phyloP scores from a whole-genome alignment of 2,329 filamentous ascomycete genomes.

The Alternaria gaisen region DNA sequence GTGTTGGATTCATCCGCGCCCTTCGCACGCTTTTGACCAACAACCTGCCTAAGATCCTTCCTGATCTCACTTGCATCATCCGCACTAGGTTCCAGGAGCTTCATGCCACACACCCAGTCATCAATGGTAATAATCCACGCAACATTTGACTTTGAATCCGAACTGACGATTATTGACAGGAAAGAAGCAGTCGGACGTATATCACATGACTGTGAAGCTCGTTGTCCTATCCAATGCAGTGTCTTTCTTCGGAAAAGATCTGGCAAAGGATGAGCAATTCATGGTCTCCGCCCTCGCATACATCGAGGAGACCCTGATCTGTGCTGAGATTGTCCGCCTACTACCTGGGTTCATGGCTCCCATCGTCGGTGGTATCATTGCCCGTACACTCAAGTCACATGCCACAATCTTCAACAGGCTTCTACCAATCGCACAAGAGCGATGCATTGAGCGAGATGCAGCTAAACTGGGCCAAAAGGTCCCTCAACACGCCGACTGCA shows the following conservation, averaged over 20 bases:
- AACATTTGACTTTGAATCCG: neutral
- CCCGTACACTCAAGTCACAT: constrained; percentile 24
- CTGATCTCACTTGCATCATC: constrained; percentile 23
- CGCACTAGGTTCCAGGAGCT: constrained; percentile 20
- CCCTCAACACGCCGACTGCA: constrained; percentile 31
- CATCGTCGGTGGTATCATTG: constrained; percentile 20
- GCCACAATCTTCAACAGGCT: constrained; percentile 25
- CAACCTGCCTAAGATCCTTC: constrained; percentile 24
- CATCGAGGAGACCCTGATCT: constrained; percentile 36
- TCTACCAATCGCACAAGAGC: constrained; percentile 23
- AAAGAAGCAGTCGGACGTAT: constrained; percentile 18
- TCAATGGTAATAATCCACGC: constrained; percentile 7
- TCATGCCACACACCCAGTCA: constrained; percentile 11
- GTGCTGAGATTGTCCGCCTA: constrained; percentile 36
- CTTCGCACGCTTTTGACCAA: constrained; percentile 35
- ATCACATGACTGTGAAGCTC: constrained; percentile 23
- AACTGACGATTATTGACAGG: constrained; percentile 3
- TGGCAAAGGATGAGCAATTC: constrained; percentile 34
- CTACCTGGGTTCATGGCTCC: constrained; percentile 25
- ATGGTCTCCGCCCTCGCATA: constrained; percentile 30
- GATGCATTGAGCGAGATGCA: constrained; percentile 23
- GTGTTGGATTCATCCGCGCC: constrained; percentile 33
- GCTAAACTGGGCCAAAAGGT: constrained; percentile 21
- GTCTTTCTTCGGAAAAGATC: constrained; percentile 27
- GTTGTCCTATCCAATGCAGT: constrained; percentile 25